Conservation (phyloP, 345 rosid species). For the Fremontodendron californicum region DNA sequence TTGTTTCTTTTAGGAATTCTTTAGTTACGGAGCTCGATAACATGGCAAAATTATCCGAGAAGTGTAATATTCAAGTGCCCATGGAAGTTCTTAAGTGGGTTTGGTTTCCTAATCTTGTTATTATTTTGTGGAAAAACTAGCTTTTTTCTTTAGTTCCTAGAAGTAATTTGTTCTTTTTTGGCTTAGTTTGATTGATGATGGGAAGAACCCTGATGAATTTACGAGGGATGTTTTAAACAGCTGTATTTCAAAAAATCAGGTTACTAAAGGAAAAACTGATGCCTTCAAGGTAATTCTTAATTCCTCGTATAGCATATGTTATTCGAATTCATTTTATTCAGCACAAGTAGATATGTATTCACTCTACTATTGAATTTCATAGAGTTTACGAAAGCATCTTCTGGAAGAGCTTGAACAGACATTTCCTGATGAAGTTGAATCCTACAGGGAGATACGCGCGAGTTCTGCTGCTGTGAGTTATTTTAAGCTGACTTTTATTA, state of each 20-base stretch:
- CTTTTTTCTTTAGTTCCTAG: conserved; percentile 14
- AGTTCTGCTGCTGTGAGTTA: conserved; percentile 84
- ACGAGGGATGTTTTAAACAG: conserved; percentile 78
- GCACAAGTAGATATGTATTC: background rate
- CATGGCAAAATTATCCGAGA: conserved; percentile 80
- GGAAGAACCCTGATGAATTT: conserved; percentile 95
- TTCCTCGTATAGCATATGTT: background rate
- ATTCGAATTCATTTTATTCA: background rate
- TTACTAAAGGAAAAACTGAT: conserved; percentile 89
- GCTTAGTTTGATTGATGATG: conserved; percentile 82
- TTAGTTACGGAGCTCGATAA: conserved; percentile 81
- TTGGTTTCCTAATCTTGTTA: conserved; percentile 23
- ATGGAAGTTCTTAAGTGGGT: conserved; percentile 83
- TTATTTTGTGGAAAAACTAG: background rate
- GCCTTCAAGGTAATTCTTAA: conserved; percentile 63
- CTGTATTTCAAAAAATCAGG: conserved; percentile 90
- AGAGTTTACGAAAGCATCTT: conserved; percentile 78
- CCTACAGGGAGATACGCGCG: conserved; percentile 81
- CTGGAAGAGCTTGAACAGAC: conserved; percentile 83
- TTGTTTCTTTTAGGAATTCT: conserved; percentile 47
- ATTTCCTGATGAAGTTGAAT: conserved; percentile 88
- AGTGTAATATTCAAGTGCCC: conserved; percentile 84
- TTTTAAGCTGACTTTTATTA: background rate
- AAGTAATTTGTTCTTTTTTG: conserved; percentile 14
- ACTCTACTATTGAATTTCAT: conserved; percentile 2